phyloP scores from a whole-genome alignment of 1,139 yeast species.

The Geotrichum histeridarum region DNA sequence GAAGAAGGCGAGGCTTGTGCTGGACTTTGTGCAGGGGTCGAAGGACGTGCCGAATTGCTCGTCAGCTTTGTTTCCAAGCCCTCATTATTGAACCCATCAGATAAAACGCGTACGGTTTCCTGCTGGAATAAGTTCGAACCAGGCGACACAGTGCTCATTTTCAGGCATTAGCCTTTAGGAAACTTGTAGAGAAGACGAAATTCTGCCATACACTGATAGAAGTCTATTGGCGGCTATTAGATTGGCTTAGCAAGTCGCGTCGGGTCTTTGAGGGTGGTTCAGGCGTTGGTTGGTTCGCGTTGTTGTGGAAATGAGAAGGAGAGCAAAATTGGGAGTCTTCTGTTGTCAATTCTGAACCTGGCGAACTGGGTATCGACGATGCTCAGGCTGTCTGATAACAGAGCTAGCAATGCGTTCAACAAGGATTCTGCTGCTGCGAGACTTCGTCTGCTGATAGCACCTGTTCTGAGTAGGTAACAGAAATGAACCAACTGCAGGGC shows the following conservation, averaged over 20 bases:
- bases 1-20: background rate
- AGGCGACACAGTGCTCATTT: slow-evolving; percentile 10
- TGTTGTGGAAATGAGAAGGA: background rate
- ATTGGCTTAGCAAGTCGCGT: background rate
- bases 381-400: no score
- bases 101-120: slow-evolving; percentile 4
- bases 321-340: background rate
- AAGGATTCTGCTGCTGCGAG: no score
- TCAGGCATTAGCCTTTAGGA: slow-evolving; percentile 4
- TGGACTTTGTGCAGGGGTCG: background rate
- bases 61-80: background rate
- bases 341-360: no score
- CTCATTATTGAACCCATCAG: background rate
- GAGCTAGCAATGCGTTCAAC: no score
- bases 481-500: no score
- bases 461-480: no score
- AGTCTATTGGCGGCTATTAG: background rate
- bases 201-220: background rate
- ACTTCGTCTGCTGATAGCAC: no score
- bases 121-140: slow-evolving; percentile 5
- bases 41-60: background rate
- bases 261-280: background rate
- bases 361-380: no score
- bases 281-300: background rate
- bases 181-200: background rate